Conservation (phyloP, 2,329 filamentous ascomycete species). For the Penicillium sclerotiorum region DNA sequence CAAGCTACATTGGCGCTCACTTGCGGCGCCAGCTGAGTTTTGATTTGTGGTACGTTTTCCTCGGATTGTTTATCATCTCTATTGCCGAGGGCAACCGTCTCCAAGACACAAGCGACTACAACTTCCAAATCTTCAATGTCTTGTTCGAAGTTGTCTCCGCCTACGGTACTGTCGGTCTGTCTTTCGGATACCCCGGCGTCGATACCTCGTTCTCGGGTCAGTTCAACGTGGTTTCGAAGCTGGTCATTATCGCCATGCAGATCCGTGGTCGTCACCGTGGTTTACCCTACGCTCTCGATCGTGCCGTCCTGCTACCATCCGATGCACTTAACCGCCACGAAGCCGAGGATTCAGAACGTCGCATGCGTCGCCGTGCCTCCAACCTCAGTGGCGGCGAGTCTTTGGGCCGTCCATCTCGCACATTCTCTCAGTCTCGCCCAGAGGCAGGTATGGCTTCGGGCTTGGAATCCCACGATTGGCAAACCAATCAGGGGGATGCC, state of each 20-base stretch:
- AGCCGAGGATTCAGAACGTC: slow-evolving; percentile 53
- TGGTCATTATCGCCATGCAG: slow-evolving; percentile 69
- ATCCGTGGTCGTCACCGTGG: slow-evolving; percentile 67
- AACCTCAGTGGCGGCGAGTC: slow-evolving; percentile 35
- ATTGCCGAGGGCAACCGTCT: slow-evolving; percentile 81
- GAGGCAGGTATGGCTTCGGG: slow-evolving; percentile 29
- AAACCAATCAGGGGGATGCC: slow-evolving; percentile 21
- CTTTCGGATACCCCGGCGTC: slow-evolving; percentile 74
- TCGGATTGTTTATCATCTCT: slow-evolving; percentile 88
- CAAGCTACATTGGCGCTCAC: slow-evolving; percentile 88
- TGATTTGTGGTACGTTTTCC: slow-evolving; percentile 94
- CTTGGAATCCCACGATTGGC: slow-evolving; percentile 29
- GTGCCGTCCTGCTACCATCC: slow-evolving; percentile 68
- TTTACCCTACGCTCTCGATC: slow-evolving; percentile 67
- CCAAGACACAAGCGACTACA: slow-evolving; percentile 59
- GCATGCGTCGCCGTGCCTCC: slow-evolving; percentile 44
- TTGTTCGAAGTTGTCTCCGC: slow-evolving; percentile 88
- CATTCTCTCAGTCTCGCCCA: slow-evolving; percentile 22
- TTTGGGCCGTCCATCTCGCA: slow-evolving; percentile 26
- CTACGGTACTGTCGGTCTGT: slow-evolving; percentile 92
- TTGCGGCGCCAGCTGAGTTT: slow-evolving; percentile 92
- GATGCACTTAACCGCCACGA: slow-evolving; percentile 66
- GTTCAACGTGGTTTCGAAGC: slow-evolving; percentile 71
- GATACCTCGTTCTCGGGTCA: slow-evolving; percentile 82
- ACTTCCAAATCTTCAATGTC: slow-evolving; percentile 67